Percentiles rank a stretch among this genome's conserved stretches.
Evolutionary conservation across 2,329 filamentous ascomycete species (phyloP).

Genomic region (Calonectria pseudoreteaudii): DNA sequence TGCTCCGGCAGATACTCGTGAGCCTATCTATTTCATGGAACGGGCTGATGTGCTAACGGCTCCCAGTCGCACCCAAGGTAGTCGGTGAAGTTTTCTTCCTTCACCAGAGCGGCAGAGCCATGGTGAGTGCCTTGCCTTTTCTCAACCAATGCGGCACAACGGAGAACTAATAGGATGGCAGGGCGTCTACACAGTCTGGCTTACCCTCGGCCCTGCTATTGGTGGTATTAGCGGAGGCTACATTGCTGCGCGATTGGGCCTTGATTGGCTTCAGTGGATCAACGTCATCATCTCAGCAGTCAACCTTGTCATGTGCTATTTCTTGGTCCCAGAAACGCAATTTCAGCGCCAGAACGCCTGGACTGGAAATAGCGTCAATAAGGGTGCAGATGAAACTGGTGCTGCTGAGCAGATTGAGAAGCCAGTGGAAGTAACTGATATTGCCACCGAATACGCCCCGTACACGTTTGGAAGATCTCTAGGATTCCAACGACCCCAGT

Average conservation of each 20-base stretch:
- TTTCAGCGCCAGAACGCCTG: conserved; percentile 36
- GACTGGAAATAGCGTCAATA: neutral
- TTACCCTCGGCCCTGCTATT: conserved; percentile 46
- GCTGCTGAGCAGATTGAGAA: neutral
- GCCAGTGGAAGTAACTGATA: neutral
- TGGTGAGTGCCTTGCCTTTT: conserved; percentile 25
- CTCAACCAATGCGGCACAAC: neutral
- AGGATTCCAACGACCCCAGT: conserved; percentile 22
- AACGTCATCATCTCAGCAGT: conserved; percentile 40
- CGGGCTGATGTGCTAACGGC: neutral
- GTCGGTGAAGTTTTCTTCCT: conserved; percentile 53
- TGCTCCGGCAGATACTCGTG: conserved; percentile 46
- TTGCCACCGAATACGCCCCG: neutral
- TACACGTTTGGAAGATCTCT: conserved; percentile 24
- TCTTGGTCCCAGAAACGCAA: conserved; percentile 51
- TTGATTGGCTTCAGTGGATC: conserved; percentile 50
- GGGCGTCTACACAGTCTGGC: conserved; percentile 50
- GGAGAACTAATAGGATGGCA: neutral
- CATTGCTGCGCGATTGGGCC: conserved; percentile 47
- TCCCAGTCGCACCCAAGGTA: conserved; percentile 44
- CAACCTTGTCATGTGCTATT: conserved; percentile 39
- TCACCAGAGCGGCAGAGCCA: conserved; percentile 49
- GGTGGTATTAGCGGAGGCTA: conserved; percentile 52
- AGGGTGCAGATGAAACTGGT: neutral
- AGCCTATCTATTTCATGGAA: neutral